A percentile compares a stretch with the other conserved stretches of the same genome.
phyloP scores from a whole-genome alignment of 169 alveolate genomes.

The Plasmodium coatneyi region DNA sequence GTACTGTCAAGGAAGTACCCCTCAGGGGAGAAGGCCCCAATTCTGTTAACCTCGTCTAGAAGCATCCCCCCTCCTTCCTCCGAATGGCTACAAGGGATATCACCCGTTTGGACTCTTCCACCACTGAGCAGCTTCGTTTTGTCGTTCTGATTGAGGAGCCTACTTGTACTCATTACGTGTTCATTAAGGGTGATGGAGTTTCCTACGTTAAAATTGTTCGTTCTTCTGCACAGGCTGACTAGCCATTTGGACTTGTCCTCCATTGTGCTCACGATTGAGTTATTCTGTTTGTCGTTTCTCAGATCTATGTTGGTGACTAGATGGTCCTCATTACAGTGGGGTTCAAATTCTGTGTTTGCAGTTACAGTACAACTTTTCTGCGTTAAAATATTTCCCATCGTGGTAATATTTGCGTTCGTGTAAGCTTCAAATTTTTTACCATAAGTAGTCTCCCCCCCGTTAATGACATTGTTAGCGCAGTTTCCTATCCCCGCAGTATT shows the following conservation, averaged over 20 bases:
- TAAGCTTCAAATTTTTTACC: not conserved
- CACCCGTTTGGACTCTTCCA: not conserved
- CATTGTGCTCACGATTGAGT: not conserved
- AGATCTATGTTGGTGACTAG: not conserved
- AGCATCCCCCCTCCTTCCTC: not conserved
- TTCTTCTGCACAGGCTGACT: not conserved
- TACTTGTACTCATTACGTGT: not conserved
- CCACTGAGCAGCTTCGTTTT: not conserved
- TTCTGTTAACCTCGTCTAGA: not conserved
- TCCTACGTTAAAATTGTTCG: not conserved
- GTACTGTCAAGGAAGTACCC: not conserved
- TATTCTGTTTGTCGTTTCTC: not conserved
- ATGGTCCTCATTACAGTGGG: not conserved
- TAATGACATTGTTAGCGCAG: not conserved
- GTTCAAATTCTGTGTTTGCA: not conserved
- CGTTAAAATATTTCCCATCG: not conserved
- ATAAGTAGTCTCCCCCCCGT: not conserved
- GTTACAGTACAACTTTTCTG: not conserved
- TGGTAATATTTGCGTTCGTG: not conserved
- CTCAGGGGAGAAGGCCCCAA: not conserved
- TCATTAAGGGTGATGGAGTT: not conserved
- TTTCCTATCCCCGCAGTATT: not conserved
- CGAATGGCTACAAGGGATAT: not conserved
- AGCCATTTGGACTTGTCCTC: not conserved
- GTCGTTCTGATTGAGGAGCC: not conserved